A percentile compares a stretch with the other conserved stretches of the same genome.
phyloP scores from a whole-genome alignment of 208 protist genomes.

The Leishmania guyanensis region DNA sequence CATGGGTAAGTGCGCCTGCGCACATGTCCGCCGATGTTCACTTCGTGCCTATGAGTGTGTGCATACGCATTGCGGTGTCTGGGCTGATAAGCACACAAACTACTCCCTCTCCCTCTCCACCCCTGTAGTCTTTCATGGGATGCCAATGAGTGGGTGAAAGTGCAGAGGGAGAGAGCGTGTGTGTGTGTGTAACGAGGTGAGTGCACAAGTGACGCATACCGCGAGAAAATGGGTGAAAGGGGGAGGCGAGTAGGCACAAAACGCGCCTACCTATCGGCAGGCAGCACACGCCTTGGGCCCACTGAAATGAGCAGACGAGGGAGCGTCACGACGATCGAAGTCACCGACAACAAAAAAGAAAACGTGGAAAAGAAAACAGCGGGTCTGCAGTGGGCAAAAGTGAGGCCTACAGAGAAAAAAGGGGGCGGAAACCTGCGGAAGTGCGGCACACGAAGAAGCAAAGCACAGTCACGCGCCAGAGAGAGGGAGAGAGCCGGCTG shows the following conservation, averaged over 20 bases:
- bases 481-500: background rate
- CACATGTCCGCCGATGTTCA: background rate
- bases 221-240: no score
- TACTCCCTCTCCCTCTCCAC: background rate
- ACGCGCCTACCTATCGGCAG: background rate
- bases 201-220: background rate
- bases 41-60: background rate
- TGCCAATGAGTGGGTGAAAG: background rate
- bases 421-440: background rate
- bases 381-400: no score
- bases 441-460: background rate
- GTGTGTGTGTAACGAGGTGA: background rate
- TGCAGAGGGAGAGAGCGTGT: background rate
- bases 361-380: background rate
- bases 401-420: background rate
- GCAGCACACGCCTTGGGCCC: background rate
- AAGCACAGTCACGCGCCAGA: background rate
- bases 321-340: background rate
- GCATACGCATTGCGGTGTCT: background rate
- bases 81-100: background rate
- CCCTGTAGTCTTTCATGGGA: background rate
- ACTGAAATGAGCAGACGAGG: background rate
- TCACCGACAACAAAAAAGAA: background rate
- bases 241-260: no score
- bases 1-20: background rate